Conservation (phyloP, 768 basidiomycete genomes). For the Harrya chromipes region DNA sequence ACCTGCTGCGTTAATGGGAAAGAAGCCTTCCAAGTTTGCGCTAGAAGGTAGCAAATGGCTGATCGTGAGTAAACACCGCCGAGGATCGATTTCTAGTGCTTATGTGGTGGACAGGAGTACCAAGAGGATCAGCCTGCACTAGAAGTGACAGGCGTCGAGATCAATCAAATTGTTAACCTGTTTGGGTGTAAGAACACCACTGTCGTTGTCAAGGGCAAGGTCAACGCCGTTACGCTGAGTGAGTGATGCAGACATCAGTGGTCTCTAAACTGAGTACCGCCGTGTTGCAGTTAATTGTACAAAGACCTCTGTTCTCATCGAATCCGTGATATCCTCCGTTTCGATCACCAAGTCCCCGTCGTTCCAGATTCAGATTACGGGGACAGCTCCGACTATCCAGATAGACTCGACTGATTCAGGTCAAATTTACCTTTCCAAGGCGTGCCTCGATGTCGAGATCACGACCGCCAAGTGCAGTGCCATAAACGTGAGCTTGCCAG, state of each 20-base stretch:
- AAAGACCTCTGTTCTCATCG: conserved; percentile 84
- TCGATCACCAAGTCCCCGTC: conserved; percentile 90
- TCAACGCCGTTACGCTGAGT: conserved; percentile 92
- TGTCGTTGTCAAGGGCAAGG: conserved; percentile 85
- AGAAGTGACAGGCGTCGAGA: conserved; percentile 69
- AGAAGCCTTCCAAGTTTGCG: conserved; percentile 88
- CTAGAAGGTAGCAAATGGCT: conserved; percentile 94
- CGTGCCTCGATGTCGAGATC: conserved; percentile 77
- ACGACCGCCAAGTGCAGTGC: conserved; percentile 92
- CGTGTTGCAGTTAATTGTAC: conserved; percentile 70
- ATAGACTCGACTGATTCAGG: conserved; percentile 95
- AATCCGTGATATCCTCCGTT: conserved; percentile 90
- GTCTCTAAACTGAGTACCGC: conserved; percentile 1
- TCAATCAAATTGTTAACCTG: conserved; percentile 83
- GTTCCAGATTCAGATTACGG: conserved; percentile 89
- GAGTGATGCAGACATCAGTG: background rate
- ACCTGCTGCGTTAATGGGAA: conserved; percentile 76
- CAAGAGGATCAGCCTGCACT: conserved; percentile 78
- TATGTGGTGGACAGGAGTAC: conserved; percentile 63
- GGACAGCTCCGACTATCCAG: conserved; percentile 86
- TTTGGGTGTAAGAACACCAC: conserved; percentile 88
- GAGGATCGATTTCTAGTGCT: background rate
- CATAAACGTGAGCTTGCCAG: conserved; percentile 87
- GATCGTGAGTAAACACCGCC: conserved; percentile 53
- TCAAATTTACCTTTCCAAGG: conserved; percentile 88